Conservation (phyloP, 352 stramenopile species). For the Globisporangium okanoganense region DNA sequence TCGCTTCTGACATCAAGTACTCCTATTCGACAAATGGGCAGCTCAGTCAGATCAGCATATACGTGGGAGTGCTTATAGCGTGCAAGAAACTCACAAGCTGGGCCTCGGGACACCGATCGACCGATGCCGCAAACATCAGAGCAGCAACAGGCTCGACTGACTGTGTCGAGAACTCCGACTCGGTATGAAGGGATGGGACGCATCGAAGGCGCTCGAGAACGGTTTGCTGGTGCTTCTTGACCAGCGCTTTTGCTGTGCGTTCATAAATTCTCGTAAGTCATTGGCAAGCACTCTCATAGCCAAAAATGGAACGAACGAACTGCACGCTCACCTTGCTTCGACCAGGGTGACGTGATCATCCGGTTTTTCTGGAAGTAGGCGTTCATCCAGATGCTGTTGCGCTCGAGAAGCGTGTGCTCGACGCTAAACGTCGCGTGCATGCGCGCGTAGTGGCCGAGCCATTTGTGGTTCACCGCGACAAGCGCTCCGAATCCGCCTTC, state of each 20-base stretch:
- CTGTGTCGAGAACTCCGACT: constrained; percentile 47
- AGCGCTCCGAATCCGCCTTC: constrained; percentile 44
- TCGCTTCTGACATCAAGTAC: constrained; percentile 47
- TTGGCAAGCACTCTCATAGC: background rate
- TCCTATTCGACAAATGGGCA: constrained; percentile 27
- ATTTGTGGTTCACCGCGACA: constrained; percentile 56
- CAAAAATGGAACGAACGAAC: background rate
- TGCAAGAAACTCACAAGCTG: constrained; percentile 36
- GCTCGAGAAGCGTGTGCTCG: constrained; percentile 49
- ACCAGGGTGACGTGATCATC: constrained; percentile 57
- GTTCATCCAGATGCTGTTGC: constrained; percentile 80
- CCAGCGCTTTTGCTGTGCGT: constrained; percentile 39
- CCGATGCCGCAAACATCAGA: constrained; percentile 58
- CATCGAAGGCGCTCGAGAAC: constrained; percentile 36
- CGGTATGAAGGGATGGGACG: constrained; percentile 26
- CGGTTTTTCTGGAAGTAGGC: constrained; percentile 76
- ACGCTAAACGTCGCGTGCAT: constrained; percentile 54
- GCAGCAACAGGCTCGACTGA: constrained; percentile 55
- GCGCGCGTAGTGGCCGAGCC: constrained; percentile 58
- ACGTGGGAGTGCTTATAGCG: background rate
- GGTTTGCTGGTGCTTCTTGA: constrained; percentile 49
- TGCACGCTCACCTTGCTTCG: constrained; percentile 36
- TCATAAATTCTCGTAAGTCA: background rate
- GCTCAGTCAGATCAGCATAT: background rate
- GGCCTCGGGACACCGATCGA: constrained; percentile 52